These are phyloP conservation scores for Saccharomycopsis sp. DNA, from an alignment of 805 yeast genomes.

Conservation along the genomic window DNA sequence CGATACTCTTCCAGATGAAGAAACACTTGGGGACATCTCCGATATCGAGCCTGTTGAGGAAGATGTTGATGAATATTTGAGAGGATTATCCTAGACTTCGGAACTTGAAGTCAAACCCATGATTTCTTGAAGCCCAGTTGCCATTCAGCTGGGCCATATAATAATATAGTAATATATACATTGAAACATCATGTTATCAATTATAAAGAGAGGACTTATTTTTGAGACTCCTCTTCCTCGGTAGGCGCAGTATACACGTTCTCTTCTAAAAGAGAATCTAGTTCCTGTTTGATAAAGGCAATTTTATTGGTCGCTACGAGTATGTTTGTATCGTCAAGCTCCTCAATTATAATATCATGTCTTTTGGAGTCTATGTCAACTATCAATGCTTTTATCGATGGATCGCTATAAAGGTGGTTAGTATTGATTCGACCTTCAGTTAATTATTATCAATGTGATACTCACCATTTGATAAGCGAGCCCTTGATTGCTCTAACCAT, in stretches of 20 bases:
- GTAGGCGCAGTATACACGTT: constrained; percentile 59
- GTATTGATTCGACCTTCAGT: neutral
- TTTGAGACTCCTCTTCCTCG: constrained; percentile 43
- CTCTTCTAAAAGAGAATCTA: constrained; percentile 68
- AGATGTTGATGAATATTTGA: neutral
- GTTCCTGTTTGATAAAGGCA: constrained; percentile 66
- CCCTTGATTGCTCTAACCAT: constrained; percentile 21
- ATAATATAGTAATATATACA: no score
- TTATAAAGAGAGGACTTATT: neutral
- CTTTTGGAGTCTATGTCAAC: constrained; percentile 70
- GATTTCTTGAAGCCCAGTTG: no score
- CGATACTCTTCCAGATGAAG: neutral
- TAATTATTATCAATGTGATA: neutral
- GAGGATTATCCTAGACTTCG: neutral
- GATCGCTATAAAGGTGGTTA: constrained; percentile 49
- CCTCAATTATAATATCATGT: constrained; percentile 72
- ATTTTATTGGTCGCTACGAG: constrained; percentile 75
- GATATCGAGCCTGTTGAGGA: constrained; percentile 1
- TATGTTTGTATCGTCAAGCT: constrained; percentile 86
- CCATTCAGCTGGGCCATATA: no score
- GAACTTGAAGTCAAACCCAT: neutral
- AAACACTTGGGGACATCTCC: neutral
- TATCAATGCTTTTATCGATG: constrained; percentile 84
- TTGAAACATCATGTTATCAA: no score
- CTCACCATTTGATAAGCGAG: constrained; percentile 18